These are phyloP conservation scores for Canavalia ensiformis DNA, from an alignment of 306 rosid species.

Conservation along the genomic window DNA sequence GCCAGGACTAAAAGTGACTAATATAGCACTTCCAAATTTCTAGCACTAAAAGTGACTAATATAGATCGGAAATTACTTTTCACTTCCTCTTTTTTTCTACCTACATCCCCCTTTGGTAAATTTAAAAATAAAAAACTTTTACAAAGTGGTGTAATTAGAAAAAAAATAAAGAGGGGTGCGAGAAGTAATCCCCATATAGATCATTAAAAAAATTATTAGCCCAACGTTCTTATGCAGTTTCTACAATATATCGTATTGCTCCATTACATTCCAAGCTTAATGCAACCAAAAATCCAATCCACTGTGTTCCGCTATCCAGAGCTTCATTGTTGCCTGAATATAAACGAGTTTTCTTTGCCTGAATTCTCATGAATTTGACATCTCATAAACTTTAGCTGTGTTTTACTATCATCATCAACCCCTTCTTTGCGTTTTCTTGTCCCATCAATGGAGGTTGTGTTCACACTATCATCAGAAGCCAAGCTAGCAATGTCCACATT, in stretches of 20 bases:
- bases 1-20: not conserved
- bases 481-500: conserved; percentile 48
- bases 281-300: conserved; percentile 40
- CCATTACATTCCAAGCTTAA: conserved; percentile 38
- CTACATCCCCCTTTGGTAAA: too few species aligned
- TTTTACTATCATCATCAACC: conserved; percentile 54
- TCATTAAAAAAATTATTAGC: conserved; percentile 4
- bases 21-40: conserved; percentile 9
- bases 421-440: conserved; percentile 79
- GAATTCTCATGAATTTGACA: conserved; percentile 62
- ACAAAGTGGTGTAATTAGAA: too few species aligned
- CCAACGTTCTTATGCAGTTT: conserved; percentile 24
- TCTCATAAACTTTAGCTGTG: conserved; percentile 67
- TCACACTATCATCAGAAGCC: conserved; percentile 46
- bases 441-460: conserved; percentile 45
- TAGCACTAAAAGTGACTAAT: conserved; percentile 15
- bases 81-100: too few species aligned
- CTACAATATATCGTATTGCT: conserved; percentile 33
- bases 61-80: not conserved
- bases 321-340: conserved; percentile 50
- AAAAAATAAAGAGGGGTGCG: too few species aligned
- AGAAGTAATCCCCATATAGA: too few species aligned
- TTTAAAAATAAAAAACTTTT: too few species aligned
- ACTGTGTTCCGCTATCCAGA: conserved; percentile 43
- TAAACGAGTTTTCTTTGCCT: conserved; percentile 49